phyloP scores from a whole-genome alignment of 352 stramenopile genomes.

The Lagenidium sp. region DNA sequence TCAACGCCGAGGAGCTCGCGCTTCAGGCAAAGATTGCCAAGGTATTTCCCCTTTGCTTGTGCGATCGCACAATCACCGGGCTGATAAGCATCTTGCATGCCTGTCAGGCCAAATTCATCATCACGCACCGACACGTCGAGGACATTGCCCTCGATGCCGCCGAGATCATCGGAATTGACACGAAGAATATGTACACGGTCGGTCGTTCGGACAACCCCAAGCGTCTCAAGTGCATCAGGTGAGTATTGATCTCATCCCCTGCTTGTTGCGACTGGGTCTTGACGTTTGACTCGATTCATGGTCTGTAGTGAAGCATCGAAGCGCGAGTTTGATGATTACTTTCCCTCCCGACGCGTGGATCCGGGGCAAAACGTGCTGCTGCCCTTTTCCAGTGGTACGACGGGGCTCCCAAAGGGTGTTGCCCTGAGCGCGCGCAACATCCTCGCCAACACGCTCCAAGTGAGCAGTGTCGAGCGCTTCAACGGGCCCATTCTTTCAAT shows the following conservation, averaged over 20 bases:
- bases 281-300: neutral
- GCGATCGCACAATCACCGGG: no score
- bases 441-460: slow-evolving; percentile 83
- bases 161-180: slow-evolving; percentile 14
- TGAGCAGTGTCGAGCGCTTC: slow-evolving; percentile 49
- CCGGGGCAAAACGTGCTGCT: slow-evolving; percentile 45
- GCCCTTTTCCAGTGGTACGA: slow-evolving; percentile 93
- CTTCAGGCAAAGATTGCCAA: slow-evolving; percentile 32
- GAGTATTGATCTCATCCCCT: slow-evolving; percentile 11
- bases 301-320: slow-evolving; percentile 27
- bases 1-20: slow-evolving; percentile 33
- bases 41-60: slow-evolving; percentile 8
- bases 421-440: slow-evolving; percentile 89
- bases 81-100: no score
- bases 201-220: slow-evolving; percentile 7
- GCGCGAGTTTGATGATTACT: slow-evolving; percentile 22
- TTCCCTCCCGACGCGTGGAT: slow-evolving; percentile 42
- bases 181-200: slow-evolving; percentile 32
- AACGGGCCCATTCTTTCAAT: slow-evolving; percentile 36
- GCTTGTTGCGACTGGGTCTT: slow-evolving; percentile 5
- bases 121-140: slow-evolving; percentile 32
- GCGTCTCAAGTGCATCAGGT: slow-evolving; percentile 32
- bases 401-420: slow-evolving; percentile 84
- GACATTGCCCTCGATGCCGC: slow-evolving; percentile 26
- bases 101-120: slow-evolving; percentile 31